phyloP scores from a whole-genome alignment of 1,284 basidiomycete genomes.

The Heliocybe sulcata region DNA sequence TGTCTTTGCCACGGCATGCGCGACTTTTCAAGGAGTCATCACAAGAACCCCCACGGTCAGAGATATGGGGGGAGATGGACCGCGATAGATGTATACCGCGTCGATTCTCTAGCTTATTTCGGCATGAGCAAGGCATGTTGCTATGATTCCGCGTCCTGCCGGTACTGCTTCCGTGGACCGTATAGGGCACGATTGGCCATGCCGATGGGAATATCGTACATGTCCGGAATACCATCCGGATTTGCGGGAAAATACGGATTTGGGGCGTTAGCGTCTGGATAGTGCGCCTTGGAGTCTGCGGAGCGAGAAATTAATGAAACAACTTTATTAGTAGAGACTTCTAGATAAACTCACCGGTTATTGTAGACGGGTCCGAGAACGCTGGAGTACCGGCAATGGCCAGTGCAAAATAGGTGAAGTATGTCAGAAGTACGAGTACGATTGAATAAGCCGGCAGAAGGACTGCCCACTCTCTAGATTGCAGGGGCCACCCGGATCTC shows the following conservation, averaged over 20 bases:
- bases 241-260: conserved; percentile 43
- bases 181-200: conserved; percentile 72
- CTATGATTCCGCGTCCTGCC: background rate
- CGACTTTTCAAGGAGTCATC: background rate
- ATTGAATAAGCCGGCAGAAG: conserved; percentile 80
- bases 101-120: background rate
- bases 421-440: conserved; percentile 67
- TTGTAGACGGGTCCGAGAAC: conserved; percentile 56
- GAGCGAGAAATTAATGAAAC: background rate
- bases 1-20: background rate
- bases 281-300: conserved; percentile 46
- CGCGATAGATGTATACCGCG: background rate
- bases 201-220: conserved; percentile 79
- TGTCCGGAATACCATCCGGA: conserved; percentile 44
- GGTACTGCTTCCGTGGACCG: conserved; percentile 1
- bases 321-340: conserved; percentile 1
- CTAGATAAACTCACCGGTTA: conserved; percentile 34
- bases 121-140: background rate
- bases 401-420: conserved; percentile 72
- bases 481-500: background rate
- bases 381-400: conserved; percentile 66
- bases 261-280: conserved; percentile 26
- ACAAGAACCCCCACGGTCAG: background rate
- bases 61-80: background rate
- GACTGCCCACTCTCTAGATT: conserved; percentile 74